A percentile compares a stretch with the other conserved stretches of the same genome.
phyloP scores from a whole-genome alignment of 305 asterid species.

The Nicotiana rustica region DNA sequence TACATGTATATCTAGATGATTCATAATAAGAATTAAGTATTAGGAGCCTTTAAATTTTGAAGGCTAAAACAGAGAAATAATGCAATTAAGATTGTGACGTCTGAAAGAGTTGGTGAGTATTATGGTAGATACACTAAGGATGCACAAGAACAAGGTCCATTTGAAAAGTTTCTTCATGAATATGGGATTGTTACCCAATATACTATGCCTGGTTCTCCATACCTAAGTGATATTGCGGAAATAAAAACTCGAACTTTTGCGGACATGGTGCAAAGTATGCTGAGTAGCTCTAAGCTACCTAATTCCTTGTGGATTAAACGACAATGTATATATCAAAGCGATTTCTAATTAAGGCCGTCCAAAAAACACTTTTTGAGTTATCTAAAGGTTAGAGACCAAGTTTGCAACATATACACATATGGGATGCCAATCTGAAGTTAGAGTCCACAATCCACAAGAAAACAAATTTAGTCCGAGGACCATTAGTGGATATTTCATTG shows the following conservation, averaged over 20 bases:
- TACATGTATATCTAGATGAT: too few relatives aligned
- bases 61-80: too few relatives aligned
- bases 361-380: too few relatives aligned
- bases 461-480: too few relatives aligned
- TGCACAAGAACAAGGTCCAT: background rate
- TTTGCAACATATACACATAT: background rate
- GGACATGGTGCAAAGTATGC: slow-evolving; percentile 25
- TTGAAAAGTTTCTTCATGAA: background rate
- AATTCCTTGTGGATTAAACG: background rate
- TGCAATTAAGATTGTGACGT: background rate
- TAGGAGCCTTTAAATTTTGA: too few relatives aligned
- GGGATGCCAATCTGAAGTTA: background rate
- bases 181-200: slow-evolving; percentile 24
- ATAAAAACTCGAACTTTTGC: too few relatives aligned
- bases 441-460: too few relatives aligned
- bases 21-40: too few relatives aligned
- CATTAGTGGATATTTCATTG: too few relatives aligned
- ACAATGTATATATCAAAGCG: slow-evolving; percentile 13
- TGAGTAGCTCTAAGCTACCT: background rate
- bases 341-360: too few relatives aligned
- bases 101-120: background rate
- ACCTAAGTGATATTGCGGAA: slow-evolving; percentile 10
- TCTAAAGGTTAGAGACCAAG: too few relatives aligned
- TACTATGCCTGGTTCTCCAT: slow-evolving; percentile 22
- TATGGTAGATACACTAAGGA: background rate